Conservation (phyloP, 495 filamentous ascomycete genomes). For the Umbilicaria muhlenbergii region DNA sequence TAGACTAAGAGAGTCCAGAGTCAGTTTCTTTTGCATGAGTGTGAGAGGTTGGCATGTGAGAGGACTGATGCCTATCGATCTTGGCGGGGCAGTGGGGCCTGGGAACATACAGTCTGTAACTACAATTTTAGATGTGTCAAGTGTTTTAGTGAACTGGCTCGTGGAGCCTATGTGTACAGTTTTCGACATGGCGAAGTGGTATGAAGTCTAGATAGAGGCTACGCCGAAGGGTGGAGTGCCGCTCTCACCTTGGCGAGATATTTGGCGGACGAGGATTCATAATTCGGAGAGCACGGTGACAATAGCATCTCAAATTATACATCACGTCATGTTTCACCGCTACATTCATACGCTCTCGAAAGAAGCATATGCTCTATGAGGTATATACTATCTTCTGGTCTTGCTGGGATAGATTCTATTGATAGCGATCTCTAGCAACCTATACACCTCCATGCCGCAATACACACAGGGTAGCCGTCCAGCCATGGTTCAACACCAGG, state of each 20-base stretch:
- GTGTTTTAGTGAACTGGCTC: constrained; percentile 51
- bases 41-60: constrained; percentile 1
- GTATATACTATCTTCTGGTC: constrained; percentile 3
- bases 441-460: no score
- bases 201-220: constrained; percentile 5
- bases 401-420: no score
- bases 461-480: no score
- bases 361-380: background rate
- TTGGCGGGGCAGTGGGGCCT: constrained; percentile 6
- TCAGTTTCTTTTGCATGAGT: background rate
- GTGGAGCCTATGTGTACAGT: constrained; percentile 55
- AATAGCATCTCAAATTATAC: background rate
- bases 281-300: background rate
- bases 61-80: constrained; percentile 3
- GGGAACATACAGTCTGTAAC: constrained; percentile 67
- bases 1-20: constrained; percentile 43
- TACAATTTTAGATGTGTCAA: constrained; percentile 54
- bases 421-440: no score
- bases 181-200: constrained; percentile 35
- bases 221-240: constrained; percentile 2
- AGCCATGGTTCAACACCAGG: no score
- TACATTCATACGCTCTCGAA: background rate
- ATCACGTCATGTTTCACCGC: constrained; percentile 20
- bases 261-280: constrained; percentile 7
- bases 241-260: constrained; percentile 16